A percentile compares a stretch with the other conserved stretches of the same genome.
These are phyloP conservation scores for Tetradesmus lagerheimii DNA, from an alignment of 139 green algal genomes.

Conservation along the genomic window DNA sequence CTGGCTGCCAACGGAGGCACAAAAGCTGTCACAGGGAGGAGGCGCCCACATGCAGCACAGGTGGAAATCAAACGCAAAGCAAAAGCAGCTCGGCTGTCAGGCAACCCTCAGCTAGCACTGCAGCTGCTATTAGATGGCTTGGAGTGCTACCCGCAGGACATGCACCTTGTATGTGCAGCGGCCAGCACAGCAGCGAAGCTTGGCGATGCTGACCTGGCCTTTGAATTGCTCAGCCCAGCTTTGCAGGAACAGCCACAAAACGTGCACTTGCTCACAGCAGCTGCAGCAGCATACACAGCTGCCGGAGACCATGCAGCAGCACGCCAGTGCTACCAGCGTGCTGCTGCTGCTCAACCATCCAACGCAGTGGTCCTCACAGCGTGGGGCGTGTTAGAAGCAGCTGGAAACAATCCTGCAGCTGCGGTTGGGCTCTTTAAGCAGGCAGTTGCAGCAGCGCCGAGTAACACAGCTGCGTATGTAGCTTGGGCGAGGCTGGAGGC, in stretches of 20 bases:
- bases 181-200: conserved; percentile 50
- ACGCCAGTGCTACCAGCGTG: conserved; percentile 21
- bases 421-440: conserved; percentile 58
- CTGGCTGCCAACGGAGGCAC: not conserved
- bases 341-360: conserved; percentile 15
- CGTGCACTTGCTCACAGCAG: conserved; percentile 42
- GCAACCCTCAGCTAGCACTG: conserved; percentile 17
- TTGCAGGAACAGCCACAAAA: conserved; percentile 48
- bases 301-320: conserved; percentile 13
- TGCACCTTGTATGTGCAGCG: conserved; percentile 49
- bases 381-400: conserved; percentile 71
- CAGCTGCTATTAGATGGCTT: conserved; percentile 34
- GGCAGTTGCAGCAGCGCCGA: conserved; percentile 45
- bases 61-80: not conserved
- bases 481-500: conserved; percentile 24
- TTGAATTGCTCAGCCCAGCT: conserved; percentile 13
- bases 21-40: not conserved
- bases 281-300: conserved; percentile 20
- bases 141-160: conserved; percentile 37
- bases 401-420: conserved; percentile 46
- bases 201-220: conserved; percentile 29
- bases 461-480: conserved; percentile 39
- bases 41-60: not conserved
- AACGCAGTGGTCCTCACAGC: conserved; percentile 62
- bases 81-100: conserved; percentile 10